These are phyloP conservation scores for Saccharomycopsis fermentans DNA, from an alignment of 805 yeast genomes.

Conservation along the genomic window DNA sequence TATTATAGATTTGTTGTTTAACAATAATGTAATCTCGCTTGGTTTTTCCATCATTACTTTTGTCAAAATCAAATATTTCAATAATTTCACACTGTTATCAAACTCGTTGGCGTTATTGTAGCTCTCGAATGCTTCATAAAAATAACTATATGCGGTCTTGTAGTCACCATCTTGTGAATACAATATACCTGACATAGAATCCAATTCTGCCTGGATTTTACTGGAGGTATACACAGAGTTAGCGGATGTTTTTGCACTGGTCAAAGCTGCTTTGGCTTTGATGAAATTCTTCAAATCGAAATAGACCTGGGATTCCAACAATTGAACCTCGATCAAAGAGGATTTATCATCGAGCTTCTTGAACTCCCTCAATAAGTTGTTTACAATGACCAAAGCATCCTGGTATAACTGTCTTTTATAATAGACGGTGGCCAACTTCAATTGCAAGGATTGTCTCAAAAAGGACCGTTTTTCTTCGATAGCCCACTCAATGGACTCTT, in stretches of 20 bases:
- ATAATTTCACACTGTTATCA: conserved; percentile 59
- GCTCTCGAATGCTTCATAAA: conserved; percentile 90
- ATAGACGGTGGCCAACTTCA: conserved; percentile 69
- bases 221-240: conserved; percentile 94
- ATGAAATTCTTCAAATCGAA: conserved; percentile 87
- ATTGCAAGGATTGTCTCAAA: conserved; percentile 77
- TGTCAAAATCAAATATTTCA: conserved; percentile 86
- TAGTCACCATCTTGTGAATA: conserved; percentile 97
- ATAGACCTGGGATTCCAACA: conserved; percentile 81
- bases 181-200: conserved; percentile 87
- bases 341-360: conserved; percentile 93
- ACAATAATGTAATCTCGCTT: conserved; percentile 73
- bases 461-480: conserved; percentile 72
- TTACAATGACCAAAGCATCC: conserved; percentile 64
- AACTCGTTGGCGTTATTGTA: conserved; percentile 47
- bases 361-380: conserved; percentile 67
- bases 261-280: conserved; percentile 83
- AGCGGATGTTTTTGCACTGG: conserved; percentile 96
- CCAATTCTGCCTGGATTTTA: conserved; percentile 86
- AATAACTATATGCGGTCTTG: conserved; percentile 91
- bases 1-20: conserved; percentile 61
- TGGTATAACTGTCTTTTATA: conserved; percentile 55
- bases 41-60: conserved; percentile 86
- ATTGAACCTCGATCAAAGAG: conserved; percentile 89
- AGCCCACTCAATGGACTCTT: conserved; percentile 84